Conservation (phyloP, 805 yeast species). For the Yamadazyma ubonensis region DNA sequence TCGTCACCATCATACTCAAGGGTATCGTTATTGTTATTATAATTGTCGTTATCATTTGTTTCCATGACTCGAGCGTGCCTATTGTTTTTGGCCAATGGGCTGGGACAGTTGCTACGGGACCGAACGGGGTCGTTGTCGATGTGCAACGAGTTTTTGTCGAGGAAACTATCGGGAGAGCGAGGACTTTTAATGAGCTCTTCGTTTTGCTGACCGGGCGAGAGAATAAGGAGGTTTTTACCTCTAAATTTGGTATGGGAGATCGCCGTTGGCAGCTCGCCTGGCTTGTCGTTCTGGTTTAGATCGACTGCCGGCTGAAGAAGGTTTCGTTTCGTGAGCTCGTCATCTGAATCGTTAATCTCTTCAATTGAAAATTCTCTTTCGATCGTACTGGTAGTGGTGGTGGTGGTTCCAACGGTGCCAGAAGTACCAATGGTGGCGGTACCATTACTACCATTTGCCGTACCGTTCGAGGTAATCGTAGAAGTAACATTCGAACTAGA, state of each 20-base stretch:
- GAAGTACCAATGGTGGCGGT: too few relatives aligned
- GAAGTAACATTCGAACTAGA: too few relatives aligned
- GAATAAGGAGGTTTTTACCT: slow-evolving; percentile 34
- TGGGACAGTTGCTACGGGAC: slow-evolving; percentile 29
- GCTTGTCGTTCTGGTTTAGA: slow-evolving; percentile 1
- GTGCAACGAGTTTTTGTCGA: slow-evolving; percentile 7
- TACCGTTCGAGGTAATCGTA: too few relatives aligned
- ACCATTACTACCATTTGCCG: neutral
- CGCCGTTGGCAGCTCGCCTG: slow-evolving; percentile 14
- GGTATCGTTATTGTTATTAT: slow-evolving; percentile 11
- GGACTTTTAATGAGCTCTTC: slow-evolving; percentile 23
- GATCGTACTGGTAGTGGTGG: neutral
- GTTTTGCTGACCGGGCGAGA: slow-evolving; percentile 36
- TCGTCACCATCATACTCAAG: neutral
- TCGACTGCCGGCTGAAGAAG: slow-evolving; percentile 20
- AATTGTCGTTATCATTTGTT: slow-evolving; percentile 23
- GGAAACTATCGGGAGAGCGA: slow-evolving; percentile 11
- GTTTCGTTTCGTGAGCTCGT: slow-evolving; percentile 24
- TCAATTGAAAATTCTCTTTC: slow-evolving; percentile 38
- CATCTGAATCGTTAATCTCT: slow-evolving; percentile 42
- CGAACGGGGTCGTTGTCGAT: slow-evolving; percentile 8
- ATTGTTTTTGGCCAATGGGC: slow-evolving; percentile 43
- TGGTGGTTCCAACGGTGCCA: slow-evolving; percentile 1
- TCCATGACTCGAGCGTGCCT: slow-evolving; percentile 47
- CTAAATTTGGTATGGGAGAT: slow-evolving; percentile 19